These are phyloP conservation scores for Teunomyces kruisii DNA, from an alignment of 805 yeast genomes.

Conservation along the genomic window DNA sequence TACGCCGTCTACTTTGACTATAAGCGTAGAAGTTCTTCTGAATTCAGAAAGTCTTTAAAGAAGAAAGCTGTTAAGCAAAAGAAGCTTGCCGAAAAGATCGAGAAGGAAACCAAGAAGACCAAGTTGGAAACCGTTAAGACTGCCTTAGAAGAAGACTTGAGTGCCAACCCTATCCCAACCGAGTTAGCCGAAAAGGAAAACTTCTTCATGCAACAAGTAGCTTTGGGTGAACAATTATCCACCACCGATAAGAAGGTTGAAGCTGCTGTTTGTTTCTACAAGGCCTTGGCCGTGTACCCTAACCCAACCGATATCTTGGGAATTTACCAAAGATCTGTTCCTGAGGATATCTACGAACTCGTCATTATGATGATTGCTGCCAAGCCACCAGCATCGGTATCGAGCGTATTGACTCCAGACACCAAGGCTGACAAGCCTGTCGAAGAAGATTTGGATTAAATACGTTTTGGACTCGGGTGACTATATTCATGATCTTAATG, in stretches of 20 bases:
- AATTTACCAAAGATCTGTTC: conserved; percentile 86
- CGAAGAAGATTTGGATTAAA: conserved; percentile 36
- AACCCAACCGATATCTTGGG: conserved; percentile 89
- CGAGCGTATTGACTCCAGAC: conserved; percentile 49
- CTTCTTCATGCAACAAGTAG: conserved; percentile 80
- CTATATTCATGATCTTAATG: not conserved
- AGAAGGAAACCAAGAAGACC: conserved; percentile 60
- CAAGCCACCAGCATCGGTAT: conserved; percentile 81
- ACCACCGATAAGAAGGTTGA: conserved; percentile 69
- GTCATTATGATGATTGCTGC: conserved; percentile 87
- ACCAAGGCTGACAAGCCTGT: conserved; percentile 22
- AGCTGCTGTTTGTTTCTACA: conserved; percentile 89
- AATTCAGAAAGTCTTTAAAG: conserved; percentile 76
- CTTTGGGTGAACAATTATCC: conserved; percentile 80
- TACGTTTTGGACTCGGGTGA: not conserved
- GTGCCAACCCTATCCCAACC: conserved; percentile 71
- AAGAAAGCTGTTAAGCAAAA: conserved; percentile 62
- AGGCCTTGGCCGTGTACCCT: conserved; percentile 90
- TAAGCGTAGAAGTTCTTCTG: conserved; percentile 77
- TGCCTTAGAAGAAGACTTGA: conserved; percentile 63
- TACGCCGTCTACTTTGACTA: conserved; percentile 92
- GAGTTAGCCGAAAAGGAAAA: conserved; percentile 69
- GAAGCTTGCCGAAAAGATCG: conserved; percentile 50
- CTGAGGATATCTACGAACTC: conserved; percentile 77
- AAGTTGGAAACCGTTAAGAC: conserved; percentile 60